Percentiles rank a stretch among this genome's conserved stretches.
Evolutionary conservation across 768 basidiomycete genomes (phyloP).

Genomic region (Leucocoprinus leucothites): DNA sequence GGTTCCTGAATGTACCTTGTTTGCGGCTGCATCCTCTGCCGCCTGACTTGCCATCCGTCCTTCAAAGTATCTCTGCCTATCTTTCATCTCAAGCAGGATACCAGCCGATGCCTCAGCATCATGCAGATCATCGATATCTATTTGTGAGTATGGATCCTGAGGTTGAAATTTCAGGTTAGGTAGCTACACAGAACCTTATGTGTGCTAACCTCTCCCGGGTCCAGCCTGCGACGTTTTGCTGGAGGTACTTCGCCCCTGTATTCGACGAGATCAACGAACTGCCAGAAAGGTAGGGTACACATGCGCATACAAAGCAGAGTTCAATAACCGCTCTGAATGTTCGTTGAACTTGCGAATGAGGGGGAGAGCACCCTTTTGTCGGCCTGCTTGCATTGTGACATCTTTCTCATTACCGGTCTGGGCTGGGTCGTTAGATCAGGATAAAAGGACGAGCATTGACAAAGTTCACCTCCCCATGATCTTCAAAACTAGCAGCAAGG

Average conservation of each 20-base stretch:
- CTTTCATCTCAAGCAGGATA: slow-evolving; percentile 84
- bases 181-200: background rate
- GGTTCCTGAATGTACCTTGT: slow-evolving; percentile 22
- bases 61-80: slow-evolving; percentile 80
- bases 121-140: slow-evolving; percentile 85
- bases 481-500: slow-evolving; percentile 84
- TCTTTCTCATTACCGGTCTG: slow-evolving; percentile 90
- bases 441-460: background rate
- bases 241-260: slow-evolving; percentile 53
- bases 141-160: slow-evolving; percentile 45
- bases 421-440: slow-evolving; percentile 4
- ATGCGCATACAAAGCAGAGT: slow-evolving; percentile 62
- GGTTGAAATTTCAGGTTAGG: slow-evolving; percentile 4
- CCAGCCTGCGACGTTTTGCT: slow-evolving; percentile 57
- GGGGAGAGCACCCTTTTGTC: slow-evolving; percentile 82
- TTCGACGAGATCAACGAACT: slow-evolving; percentile 6
- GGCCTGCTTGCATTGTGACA: slow-evolving; percentile 93
- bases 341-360: slow-evolving; percentile 97
- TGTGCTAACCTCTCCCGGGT: slow-evolving; percentile 37
- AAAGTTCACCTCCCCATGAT: slow-evolving; percentile 75
- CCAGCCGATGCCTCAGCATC: slow-evolving; percentile 63
- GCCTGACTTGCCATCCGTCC: slow-evolving; percentile 43
- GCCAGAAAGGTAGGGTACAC: background rate
- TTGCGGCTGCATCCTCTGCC: slow-evolving; percentile 24
- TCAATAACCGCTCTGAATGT: slow-evolving; percentile 87